Evolutionary conservation across 192 early-diverging fungal species (phyloP), one percentile per base, ranked within the genome.

Genomic region (Gigaspora rosea): DNA sequence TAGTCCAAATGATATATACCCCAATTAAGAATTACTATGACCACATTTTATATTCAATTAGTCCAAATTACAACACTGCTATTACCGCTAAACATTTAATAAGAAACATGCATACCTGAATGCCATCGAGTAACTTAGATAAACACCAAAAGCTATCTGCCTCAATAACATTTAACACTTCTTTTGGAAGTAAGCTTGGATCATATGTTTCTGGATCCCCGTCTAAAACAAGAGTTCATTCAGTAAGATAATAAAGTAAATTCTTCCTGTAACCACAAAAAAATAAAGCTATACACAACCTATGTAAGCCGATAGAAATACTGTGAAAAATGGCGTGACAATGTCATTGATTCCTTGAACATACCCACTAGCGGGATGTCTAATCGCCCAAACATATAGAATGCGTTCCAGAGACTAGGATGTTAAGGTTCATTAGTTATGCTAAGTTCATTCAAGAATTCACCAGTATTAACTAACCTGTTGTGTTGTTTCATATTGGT

Each of bases 291-390:
- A n/a, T 64, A 41, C 20, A 20, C 18, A 47, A 92, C 91, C 88
- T 41, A 93, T 87, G 71, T 90, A 87, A 1, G 87, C 86, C 67
- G 90, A 86, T 12, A 98, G 77, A 76, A 96, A 99, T 52, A 99
- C 98, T 68, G 91, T 90, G 80, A 94, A 96, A 75, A 99, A 98
- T 18, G 98, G 97, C 41, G 95, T 97, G 11, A 96, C 94, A 35
- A 99, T 85, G 78, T 99, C 98, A 84, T 99, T 98, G 78, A 99
- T 99, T 1, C 98, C 98, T 76, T 99, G 98, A 12, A 99, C 98
- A 82, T 98, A 99, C 62, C 96, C 96, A 82, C 92, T 94, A n/a
- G 98, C 98, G 8, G 98, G 98, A 73, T 99, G 98, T 32, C 98
- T 87, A 15, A 95, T 96, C 0, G 98, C 95, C 98, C 98, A 99